Evolutionary conservation across 2,329 filamentous ascomycete species (phyloP).

Genomic region (Colletotrichum sp.): DNA sequence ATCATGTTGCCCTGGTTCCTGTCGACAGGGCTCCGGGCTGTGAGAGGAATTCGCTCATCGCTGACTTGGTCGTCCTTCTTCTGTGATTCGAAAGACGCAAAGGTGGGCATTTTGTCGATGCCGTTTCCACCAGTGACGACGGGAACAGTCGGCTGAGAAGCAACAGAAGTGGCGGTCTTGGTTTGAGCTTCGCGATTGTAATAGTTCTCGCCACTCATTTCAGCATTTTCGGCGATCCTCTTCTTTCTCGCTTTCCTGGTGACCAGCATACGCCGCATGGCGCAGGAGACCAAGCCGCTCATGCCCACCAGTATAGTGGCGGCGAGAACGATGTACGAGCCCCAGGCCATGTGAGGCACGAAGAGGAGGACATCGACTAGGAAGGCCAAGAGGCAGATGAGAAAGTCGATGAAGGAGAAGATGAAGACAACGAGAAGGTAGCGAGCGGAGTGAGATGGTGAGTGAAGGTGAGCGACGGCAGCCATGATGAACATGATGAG

Average conservation of each 20-base stretch:
- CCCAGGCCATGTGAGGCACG: slow-evolving; percentile 92
- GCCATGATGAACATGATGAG: slow-evolving; percentile 85
- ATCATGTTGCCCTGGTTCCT: slow-evolving; percentile 53
- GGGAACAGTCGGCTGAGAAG: slow-evolving; percentile 64
- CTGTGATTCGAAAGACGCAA: slow-evolving; percentile 73
- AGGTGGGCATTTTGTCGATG: slow-evolving; percentile 56
- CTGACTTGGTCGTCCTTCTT: slow-evolving; percentile 65
- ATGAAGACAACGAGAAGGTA: slow-evolving; percentile 88
- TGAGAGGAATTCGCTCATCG: slow-evolving; percentile 76
- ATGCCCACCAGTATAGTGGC: slow-evolving; percentile 85
- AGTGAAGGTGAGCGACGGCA: slow-evolving; percentile 82
- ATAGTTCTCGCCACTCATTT: slow-evolving; percentile 96
- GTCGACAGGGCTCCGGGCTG: slow-evolving; percentile 66
- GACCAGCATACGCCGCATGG: slow-evolving; percentile 91
- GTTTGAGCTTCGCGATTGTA: slow-evolving; percentile 73
- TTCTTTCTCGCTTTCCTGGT: slow-evolving; percentile 92
- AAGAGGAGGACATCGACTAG: slow-evolving; percentile 94
- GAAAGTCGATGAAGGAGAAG: slow-evolving; percentile 81
- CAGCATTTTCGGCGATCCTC: slow-evolving; percentile 89
- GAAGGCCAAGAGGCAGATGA: slow-evolving; percentile 86
- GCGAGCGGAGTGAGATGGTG: slow-evolving; percentile 85
- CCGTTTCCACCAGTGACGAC: slow-evolving; percentile 61
- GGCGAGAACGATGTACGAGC: slow-evolving; percentile 89
- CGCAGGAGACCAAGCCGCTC: slow-evolving; percentile 86
- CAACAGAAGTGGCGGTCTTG: slow-evolving; percentile 47